A percentile compares a stretch with the other conserved stretches of the same genome.
Evolutionary conservation across 2,329 filamentous ascomycete genomes (phyloP).

Genomic region (Penicillium sp.): DNA sequence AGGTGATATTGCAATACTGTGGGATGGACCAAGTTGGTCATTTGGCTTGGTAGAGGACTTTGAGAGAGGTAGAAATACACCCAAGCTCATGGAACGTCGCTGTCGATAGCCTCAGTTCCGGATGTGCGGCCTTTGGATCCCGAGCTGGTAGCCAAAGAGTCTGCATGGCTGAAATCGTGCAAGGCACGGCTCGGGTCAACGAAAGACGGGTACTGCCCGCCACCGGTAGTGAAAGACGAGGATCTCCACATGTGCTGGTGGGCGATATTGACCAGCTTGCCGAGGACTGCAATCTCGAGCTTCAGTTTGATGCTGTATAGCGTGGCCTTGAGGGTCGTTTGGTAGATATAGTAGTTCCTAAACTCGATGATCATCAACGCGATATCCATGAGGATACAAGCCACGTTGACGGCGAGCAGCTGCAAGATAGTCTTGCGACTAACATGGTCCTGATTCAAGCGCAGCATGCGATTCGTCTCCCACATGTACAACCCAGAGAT

Average conservation of each 20-base stretch:
- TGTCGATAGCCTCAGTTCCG: constrained; percentile 17
- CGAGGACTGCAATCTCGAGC: constrained; percentile 56
- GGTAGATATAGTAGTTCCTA: constrained; percentile 41
- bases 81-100: not conserved
- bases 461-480: constrained; percentile 46
- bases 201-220: constrained; percentile 23
- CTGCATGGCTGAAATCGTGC: constrained; percentile 17
- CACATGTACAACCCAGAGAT: constrained; percentile 53
- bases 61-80: not conserved
- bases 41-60: not conserved
- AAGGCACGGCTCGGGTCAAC: constrained; percentile 21
- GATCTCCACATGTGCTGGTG: constrained; percentile 28
- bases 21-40: not conserved
- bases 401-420: constrained; percentile 55
- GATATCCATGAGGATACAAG: constrained; percentile 50
- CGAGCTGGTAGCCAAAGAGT: constrained; percentile 14
- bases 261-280: constrained; percentile 42
- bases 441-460: constrained; percentile 24
- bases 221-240: constrained; percentile 10
- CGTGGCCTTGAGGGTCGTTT: constrained; percentile 42
- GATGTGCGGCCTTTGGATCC: constrained; percentile 17
- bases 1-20: not conserved
- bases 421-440: constrained; percentile 45
- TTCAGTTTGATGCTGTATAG: constrained; percentile 45
- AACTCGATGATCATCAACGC: constrained; percentile 43